A percentile compares a stretch with the other conserved stretches of the same genome.
phyloP scores from a whole-genome alignment of 2,329 filamentous ascomycete species.

The Hypoxylon sp. region DNA sequence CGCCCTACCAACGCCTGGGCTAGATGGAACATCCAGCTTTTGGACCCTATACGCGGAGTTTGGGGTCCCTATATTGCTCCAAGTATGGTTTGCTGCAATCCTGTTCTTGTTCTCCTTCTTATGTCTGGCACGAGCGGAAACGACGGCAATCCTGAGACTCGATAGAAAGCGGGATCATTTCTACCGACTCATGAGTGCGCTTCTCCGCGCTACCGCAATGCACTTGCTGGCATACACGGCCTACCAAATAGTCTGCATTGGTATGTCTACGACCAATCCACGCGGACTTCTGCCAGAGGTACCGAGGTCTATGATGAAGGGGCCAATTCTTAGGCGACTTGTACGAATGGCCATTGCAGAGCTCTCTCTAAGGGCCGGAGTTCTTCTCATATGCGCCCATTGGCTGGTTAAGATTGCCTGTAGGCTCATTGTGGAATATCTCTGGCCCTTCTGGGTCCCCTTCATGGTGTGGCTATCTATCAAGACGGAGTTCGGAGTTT shows the following conservation, averaged over 20 bases:
- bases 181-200: slow-evolving; percentile 34
- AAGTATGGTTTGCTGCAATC: slow-evolving; percentile 41
- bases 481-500: slow-evolving; percentile 18
- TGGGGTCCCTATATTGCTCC: slow-evolving; percentile 38
- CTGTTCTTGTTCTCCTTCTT: slow-evolving; percentile 45
- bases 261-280: slow-evolving; percentile 10
- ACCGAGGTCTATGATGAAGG: background rate
- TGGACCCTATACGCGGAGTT: slow-evolving; percentile 41
- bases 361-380: slow-evolving; percentile 19
- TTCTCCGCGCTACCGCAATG: slow-evolving; percentile 47
- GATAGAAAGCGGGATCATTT: slow-evolving; percentile 29
- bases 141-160: slow-evolving; percentile 28
- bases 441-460: slow-evolving; percentile 36
- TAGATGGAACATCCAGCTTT: slow-evolving; percentile 8
- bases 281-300: background rate
- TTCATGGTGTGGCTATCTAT: slow-evolving; percentile 47
- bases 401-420: slow-evolving; percentile 36
- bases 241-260: slow-evolving; percentile 47
- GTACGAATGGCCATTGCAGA: background rate
- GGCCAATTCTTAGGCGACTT: background rate
- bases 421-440: slow-evolving; percentile 14
- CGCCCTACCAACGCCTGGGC: slow-evolving; percentile 37
- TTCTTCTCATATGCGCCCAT: slow-evolving; percentile 37
- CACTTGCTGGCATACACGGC: slow-evolving; percentile 50
- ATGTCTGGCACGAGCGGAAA: slow-evolving; percentile 44